Base-by-base conservation (phyloP, 768 basidiomycete species). In the Tricholoma sp. region DNA sequence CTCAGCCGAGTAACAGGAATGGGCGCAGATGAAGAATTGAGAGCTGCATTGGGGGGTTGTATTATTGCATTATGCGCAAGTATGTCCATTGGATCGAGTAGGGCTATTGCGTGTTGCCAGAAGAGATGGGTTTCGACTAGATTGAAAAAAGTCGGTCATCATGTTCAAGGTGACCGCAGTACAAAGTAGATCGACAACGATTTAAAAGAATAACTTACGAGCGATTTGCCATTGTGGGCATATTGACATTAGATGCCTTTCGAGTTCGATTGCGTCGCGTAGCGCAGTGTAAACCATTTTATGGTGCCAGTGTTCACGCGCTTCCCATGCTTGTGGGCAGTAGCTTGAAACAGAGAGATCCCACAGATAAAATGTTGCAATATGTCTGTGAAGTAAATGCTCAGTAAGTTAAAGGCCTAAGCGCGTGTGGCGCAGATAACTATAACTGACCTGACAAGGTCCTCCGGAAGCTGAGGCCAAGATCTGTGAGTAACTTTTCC, bases 111-210 rank as follows among this genome's bases (percentile, higher is more conserved):
- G 57, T 86, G 83, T 58, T 76, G 76, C 88, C 88, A 90, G 65
- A 88, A 89, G 15, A 77, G 68, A 71, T 89, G 88, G 7, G 76
- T 74, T 73, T 88, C 82, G 55, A 90, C 88, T 89, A 5, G 57
- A 57, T 58, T 29, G 32, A 58, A 47, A 24, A 36, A 50, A 50
- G 10, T 53, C n/a, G 36, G 33, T 45, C 32, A 36, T 17, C 50
- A 58, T 39, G 48, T 61, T 20, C 47, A 50, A 57, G 51, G 41
- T 61, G 37, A 39, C 37, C 24, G 31, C 52, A 41, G 54, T 53
- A 50, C 36, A 52, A 13, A 49, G 50, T 54, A 48, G 42, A 55
- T 54, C 31, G 50, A 13, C 47, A 41, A 39, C 18, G 32, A 31
- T 15, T 15, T 50, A 42, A 54, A 36, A 17, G 4, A 50, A 6